Base-by-base conservation (phyloP, 495 filamentous ascomycete genomes). In the Platismatia glauca region DNA sequence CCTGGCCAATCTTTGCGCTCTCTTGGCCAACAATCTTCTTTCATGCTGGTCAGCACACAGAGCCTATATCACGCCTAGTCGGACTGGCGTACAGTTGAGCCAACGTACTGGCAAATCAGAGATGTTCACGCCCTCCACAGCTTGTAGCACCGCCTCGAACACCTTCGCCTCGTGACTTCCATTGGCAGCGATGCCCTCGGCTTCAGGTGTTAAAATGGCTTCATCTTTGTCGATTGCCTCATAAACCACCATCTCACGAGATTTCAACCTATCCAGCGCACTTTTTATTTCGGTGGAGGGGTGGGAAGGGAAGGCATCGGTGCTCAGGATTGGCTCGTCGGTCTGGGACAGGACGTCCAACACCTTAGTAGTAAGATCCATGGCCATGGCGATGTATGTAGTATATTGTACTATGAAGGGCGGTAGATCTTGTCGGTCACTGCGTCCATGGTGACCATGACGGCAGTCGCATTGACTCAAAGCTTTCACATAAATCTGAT, bases 161-260 rank as follows among this genome's bases (percentile, higher is more conserved):
- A 98, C 92, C 68, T 90, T 91, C 61, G 88, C 93, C 74, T 98
- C 94, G 76, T 96, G 93, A 68, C 89, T 94, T 57, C 94, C 93
- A 76, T 95, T 85, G 64, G 82, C 79, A 50, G 82, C 86, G 70
- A 97, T 91, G 61, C 80, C 77, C 64, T 89, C 81, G 11, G 84
- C 93, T 71, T 97, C 93, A 11, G 81, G 72, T 35, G 93, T 94
- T 65, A 97, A 76, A 27, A 85, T 70, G n/a, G 85, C 81, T 60
- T 89, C 83, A 72, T 97, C 91, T 60, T 81, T 76, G 60, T 96
- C 91, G 33, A 87, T 79, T 29, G 88, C 86, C 53, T 95, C 86
- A 75, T 95, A 96, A 61, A 79, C 75, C 65, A 97, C 79, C 91
- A 98, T 96, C 34, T 84, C 82, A 64, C 94, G 82, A 35, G 89